These are phyloP conservation scores for Metschnikowia koreensis DNA, from an alignment of 805 yeast species.

Conservation along the genomic window DNA sequence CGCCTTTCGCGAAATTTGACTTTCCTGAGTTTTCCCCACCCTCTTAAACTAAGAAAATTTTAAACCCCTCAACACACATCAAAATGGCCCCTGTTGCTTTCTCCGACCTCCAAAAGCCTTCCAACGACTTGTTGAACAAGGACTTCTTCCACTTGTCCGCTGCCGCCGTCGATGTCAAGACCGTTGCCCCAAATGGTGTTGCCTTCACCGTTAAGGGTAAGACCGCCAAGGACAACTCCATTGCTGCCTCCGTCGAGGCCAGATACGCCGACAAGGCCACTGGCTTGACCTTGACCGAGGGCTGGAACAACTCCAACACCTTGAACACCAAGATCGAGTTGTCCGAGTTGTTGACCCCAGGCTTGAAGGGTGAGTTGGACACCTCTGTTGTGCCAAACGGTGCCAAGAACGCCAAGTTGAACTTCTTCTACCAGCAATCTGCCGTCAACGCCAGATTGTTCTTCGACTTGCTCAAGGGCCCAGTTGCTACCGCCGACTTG, in stretches of 20 bases:
- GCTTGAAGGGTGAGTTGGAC: constrained; percentile 88
- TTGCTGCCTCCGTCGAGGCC: constrained; percentile 87
- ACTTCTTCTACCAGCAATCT: constrained; percentile 88
- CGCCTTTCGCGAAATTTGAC: constrained; percentile 10
- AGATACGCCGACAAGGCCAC: constrained; percentile 89
- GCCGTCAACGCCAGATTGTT: constrained; percentile 91
- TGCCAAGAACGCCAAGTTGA: constrained; percentile 82
- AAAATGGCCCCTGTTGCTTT: constrained; percentile 72
- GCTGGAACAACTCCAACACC: constrained; percentile 94
- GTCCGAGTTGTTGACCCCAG: constrained; percentile 88
- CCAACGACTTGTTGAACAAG: constrained; percentile 84
- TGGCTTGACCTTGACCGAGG: constrained; percentile 92
- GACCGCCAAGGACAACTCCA: constrained; percentile 72
- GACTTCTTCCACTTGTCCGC: constrained; percentile 93
- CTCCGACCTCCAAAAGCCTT: constrained; percentile 88
- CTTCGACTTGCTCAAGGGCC: constrained; percentile 93
- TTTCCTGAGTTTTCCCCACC: constrained; percentile 1
- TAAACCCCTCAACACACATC: background rate
- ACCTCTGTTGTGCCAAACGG: constrained; percentile 85
- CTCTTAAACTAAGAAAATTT: too few species aligned
- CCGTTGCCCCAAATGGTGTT: constrained; percentile 95
- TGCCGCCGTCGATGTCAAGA: constrained; percentile 84
- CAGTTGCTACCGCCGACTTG: constrained; percentile 91
- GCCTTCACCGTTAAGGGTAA: constrained; percentile 93
- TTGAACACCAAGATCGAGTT: constrained; percentile 92